phyloP scores from a whole-genome alignment of 371 early-diverging fungal species.

The Zychaea mexicana region DNA sequence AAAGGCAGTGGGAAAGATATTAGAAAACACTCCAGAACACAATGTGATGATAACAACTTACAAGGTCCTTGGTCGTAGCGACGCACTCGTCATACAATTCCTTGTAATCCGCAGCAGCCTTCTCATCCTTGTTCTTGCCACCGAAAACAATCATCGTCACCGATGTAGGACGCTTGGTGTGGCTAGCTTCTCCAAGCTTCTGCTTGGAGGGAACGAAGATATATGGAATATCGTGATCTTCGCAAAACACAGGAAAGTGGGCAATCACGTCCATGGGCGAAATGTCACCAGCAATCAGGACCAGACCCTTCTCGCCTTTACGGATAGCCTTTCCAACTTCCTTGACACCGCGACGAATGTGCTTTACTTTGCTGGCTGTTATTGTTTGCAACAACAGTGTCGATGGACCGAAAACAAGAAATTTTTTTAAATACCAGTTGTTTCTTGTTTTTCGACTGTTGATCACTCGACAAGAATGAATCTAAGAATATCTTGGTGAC shows the following conservation, averaged over 20 bases:
- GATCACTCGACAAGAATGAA: neutral
- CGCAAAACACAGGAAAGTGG: conserved; percentile 98
- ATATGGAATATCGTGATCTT: conserved; percentile 90
- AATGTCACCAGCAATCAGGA: conserved; percentile 95
- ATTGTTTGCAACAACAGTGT: too few species aligned
- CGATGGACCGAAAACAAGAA: too few species aligned
- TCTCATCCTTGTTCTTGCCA: conserved; percentile 71
- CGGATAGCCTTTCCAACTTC: conserved; percentile 96
- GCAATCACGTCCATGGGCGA: conserved; percentile 97
- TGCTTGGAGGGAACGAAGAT: conserved; percentile 93
- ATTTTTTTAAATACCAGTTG: neutral
- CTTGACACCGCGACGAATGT: conserved; percentile 95
- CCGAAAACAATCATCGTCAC: conserved; percentile 88
- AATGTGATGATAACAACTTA: conserved; percentile 23
- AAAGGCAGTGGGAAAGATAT: neutral
- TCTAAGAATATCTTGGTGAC: conserved; percentile 7
- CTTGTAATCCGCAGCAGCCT: conserved; percentile 79
- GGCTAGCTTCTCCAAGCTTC: conserved; percentile 88
- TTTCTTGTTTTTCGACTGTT: neutral
- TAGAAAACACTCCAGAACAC: neutral
- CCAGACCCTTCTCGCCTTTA: conserved; percentile 94
- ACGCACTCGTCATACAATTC: conserved; percentile 81
- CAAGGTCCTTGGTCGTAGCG: conserved; percentile 68
- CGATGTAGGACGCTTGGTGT: conserved; percentile 95
- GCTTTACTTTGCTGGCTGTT: conserved; percentile 88